These are phyloP conservation scores for Mrakia blollopis DNA, from an alignment of 768 basidiomycete species.

Conservation along the genomic window DNA sequence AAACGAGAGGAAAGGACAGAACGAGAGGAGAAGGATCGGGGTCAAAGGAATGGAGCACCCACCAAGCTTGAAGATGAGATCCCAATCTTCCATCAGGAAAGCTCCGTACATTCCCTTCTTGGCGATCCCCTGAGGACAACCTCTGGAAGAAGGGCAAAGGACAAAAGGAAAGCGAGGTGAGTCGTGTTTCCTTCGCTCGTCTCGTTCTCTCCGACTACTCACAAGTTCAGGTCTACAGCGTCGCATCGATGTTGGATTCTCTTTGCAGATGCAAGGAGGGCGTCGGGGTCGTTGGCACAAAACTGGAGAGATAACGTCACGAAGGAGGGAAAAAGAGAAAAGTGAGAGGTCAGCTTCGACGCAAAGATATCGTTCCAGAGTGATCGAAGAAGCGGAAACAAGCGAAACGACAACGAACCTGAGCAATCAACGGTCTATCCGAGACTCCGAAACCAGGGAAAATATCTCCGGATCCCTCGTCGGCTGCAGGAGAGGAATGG, in stretches of 20 bases:
- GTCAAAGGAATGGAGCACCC: conserved; percentile 49
- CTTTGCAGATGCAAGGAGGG: conserved; percentile 70
- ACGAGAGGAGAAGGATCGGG: neutral
- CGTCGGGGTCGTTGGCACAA: conserved; percentile 80
- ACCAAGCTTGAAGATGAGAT: conserved; percentile 73
- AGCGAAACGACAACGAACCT: conserved; percentile 44
- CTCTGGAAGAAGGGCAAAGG: conserved; percentile 34
- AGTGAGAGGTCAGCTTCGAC: neutral
- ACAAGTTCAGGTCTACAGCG: conserved; percentile 85
- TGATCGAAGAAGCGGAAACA: too few relatives aligned
- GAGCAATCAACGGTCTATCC: conserved; percentile 82
- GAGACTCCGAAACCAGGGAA: conserved; percentile 43
- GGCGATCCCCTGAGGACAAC: conserved; percentile 90
- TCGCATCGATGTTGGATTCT: conserved; percentile 75
- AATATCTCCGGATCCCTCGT: conserved; percentile 65
- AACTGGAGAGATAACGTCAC: conserved; percentile 50
- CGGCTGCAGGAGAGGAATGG: conserved; percentile 50
- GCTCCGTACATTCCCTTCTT: conserved; percentile 78
- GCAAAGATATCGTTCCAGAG: neutral
- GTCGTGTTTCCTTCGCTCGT: neutral
- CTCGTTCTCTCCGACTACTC: neutral
- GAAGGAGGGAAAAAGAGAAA: conserved; percentile 14
- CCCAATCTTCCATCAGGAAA: conserved; percentile 94
- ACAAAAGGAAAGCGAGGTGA: neutral
- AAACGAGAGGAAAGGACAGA: too few relatives aligned